These are phyloP conservation scores for Pythium myriotylum DNA, from an alignment of 352 stramenopile genomes.

Conservation along the genomic window DNA sequence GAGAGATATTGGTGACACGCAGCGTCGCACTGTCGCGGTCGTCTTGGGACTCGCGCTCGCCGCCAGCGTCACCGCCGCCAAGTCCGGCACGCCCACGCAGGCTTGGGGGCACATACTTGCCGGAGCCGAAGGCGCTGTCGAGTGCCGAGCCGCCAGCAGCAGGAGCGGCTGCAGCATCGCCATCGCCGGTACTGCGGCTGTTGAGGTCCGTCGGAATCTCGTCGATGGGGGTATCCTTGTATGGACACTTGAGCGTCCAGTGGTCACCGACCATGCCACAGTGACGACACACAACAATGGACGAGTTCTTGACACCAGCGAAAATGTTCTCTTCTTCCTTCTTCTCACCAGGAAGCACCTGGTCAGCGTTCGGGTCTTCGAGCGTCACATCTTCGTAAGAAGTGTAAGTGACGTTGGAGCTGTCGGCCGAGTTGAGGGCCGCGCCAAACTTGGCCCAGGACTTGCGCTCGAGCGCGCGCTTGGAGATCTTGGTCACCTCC, in stretches of 20 bases:
- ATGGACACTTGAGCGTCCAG: slow-evolving; percentile 91
- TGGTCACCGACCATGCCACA: slow-evolving; percentile 91
- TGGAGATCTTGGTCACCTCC: slow-evolving; percentile 81
- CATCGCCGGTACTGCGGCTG: slow-evolving; percentile 43
- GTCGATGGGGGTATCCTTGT: slow-evolving; percentile 87
- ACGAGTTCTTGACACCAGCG: slow-evolving; percentile 85
- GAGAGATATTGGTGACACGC: slow-evolving; percentile 98
- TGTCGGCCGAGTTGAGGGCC: slow-evolving; percentile 66
- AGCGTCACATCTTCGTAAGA: slow-evolving; percentile 82
- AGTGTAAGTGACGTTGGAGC: slow-evolving; percentile 87
- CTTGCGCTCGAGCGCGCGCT: slow-evolving; percentile 82
- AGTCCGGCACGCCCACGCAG: slow-evolving; percentile 61
- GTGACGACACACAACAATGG: slow-evolving; percentile 88
- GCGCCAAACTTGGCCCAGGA: slow-evolving; percentile 86
- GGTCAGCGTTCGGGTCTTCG: slow-evolving; percentile 87
- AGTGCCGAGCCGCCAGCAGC: slow-evolving; percentile 53
- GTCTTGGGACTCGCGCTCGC: slow-evolving; percentile 43
- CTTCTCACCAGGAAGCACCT: slow-evolving; percentile 86
- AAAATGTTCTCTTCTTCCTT: slow-evolving; percentile 91
- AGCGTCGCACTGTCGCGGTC: slow-evolving; percentile 91
- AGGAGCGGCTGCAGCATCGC: slow-evolving; percentile 34
- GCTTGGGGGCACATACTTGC: slow-evolving; percentile 88
- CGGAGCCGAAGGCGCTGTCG: slow-evolving; percentile 74
- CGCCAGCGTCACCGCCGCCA: slow-evolving; percentile 31
- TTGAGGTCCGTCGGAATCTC: slow-evolving; percentile 74